Base-by-base conservation (phyloP, 352 stramenopile species). In the Phytopythium vexans region DNA sequence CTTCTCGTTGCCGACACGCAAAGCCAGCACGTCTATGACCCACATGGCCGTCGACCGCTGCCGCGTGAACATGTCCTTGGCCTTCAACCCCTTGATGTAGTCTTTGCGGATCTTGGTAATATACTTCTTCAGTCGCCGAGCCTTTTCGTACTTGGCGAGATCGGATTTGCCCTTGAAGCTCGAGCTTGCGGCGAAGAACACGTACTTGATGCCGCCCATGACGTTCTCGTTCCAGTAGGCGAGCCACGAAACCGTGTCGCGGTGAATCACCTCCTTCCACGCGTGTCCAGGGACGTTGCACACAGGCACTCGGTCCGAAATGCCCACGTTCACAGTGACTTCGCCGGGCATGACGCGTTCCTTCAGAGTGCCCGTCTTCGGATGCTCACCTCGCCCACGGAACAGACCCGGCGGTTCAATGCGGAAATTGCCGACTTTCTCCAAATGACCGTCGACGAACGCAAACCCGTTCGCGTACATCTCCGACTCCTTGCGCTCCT, bases 1-100 rank as follows among this genome's bases (percentile, higher is more conserved):
- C 66, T 99, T 99, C 63, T 99, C 98, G 53, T 98, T 98, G 54
- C 98, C 98, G 14, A 99, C 98, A 98, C 98, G 96, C 58, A 99
- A 76, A 7, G 98, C 98, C n/a, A 99, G 73, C 41, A 97, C 76
- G 85, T 99, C 98, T 67, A 99, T 99, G 38, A 99, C 94, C 97
- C 97, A 99, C 85, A 99, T 99, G n/a, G 97, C 97, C 32, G 97
- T 99, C 1, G 94, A 98, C 11, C 98, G 83, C 68, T 99, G 97
- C 52, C 85, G 80, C 15, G 75, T 89, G 46, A 94, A 92, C 68
- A 90, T 88, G 57, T 97, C 92, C 60, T 97, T 97, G 6, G 81
- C 80, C 44, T 79, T 78, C 16, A 98, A 68, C 0, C 89, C 92
- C 49, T 88, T 85, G 49, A 85, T 84, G 65, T 98, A 98, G 54